A percentile compares a stretch with the other conserved stretches of the same genome.
phyloP scores from a whole-genome alignment of 352 stramenopile genomes.

The Pythium periplocum region DNA sequence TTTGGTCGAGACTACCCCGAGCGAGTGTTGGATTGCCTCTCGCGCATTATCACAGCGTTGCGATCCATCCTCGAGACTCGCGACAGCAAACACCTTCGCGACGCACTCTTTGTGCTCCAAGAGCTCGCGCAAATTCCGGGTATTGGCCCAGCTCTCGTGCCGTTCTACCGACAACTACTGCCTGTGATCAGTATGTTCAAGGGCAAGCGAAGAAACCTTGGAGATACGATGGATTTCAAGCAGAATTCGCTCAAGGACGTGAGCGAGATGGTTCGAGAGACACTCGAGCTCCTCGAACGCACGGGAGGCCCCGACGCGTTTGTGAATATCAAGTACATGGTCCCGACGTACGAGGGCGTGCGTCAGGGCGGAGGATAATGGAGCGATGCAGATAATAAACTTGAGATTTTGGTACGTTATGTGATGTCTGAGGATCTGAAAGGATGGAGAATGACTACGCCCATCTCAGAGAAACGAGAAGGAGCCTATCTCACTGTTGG shows the following conservation, averaged over 20 bases:
- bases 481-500: too few species aligned
- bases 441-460: too few species aligned
- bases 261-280: constrained; percentile 83
- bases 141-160: constrained; percentile 82
- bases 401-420: too few species aligned
- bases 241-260: constrained; percentile 79
- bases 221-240: constrained; percentile 89
- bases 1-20: constrained; percentile 53
- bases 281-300: constrained; percentile 82
- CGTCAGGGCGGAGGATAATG: too few species aligned
- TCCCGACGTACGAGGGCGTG: constrained; percentile 92
- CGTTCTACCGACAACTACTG: constrained; percentile 90
- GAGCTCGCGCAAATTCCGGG: constrained; percentile 40
- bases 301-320: constrained; percentile 86
- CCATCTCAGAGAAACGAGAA: too few species aligned
- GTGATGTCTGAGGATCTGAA: too few species aligned
- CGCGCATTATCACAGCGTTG: constrained; percentile 56
- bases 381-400: too few species aligned
- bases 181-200: constrained; percentile 89
- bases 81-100: constrained; percentile 41
- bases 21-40: constrained; percentile 63
- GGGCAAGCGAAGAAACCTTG: constrained; percentile 85
- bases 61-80: constrained; percentile 70
- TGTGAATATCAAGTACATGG: constrained; percentile 97
- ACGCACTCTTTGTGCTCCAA: constrained; percentile 56